Base-by-base conservation (phyloP, 1,284 basidiomycete genomes). In the Pterulicium gracile region DNA sequence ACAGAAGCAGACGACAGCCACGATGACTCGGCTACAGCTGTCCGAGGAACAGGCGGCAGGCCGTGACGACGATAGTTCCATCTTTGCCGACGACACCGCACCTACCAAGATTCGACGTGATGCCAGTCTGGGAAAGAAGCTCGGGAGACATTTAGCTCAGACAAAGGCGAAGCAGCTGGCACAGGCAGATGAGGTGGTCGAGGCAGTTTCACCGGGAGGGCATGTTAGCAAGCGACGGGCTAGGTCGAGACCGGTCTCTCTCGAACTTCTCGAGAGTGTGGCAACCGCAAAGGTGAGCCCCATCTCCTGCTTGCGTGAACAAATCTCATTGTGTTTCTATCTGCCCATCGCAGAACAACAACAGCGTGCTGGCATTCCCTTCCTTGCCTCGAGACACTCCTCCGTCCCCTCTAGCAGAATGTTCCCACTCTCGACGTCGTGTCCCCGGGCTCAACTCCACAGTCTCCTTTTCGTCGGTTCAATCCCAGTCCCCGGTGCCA, bases 151-250 rank as follows among this genome's bases (percentile, higher is more conserved):
- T 39, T 4, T 39, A 5, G 15, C 36, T 63, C 57, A 60, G 64
- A 50, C 53, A 72, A 53, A 63, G 60, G 64, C 10, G 66, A 66
- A 47, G 55, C 5, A 39, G 36, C 36, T 39, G 7, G 15, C 19
- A 15, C 36, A 62, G 45, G 65, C 70, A 17, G 75, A 79, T 51
- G 81, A 82, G 51, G 78, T 82, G 19, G 78, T 69, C 2, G 80
- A 81, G 53, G 76, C 77, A 0, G 66, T 84, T 49, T 87, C 81
- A 0, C 83, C 81, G 2, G 79, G 78, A 18, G 82, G 82, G 0
- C 84, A 85, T 58, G 64, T 86, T 48, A 73, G 68, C 23, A 87
- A 87, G 60, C 70, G 83, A 47, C 73, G 81, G 14, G 81, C 81
- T 2, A 74, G 78, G 14, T 76, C 79, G 24, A 67, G 81, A 43